Percentiles rank a stretch among this genome's conserved stretches.
Evolutionary conservation across 225 moss, liverwort and hornwort genomes (phyloP).

Genomic region (Sphagnum contortum): DNA sequence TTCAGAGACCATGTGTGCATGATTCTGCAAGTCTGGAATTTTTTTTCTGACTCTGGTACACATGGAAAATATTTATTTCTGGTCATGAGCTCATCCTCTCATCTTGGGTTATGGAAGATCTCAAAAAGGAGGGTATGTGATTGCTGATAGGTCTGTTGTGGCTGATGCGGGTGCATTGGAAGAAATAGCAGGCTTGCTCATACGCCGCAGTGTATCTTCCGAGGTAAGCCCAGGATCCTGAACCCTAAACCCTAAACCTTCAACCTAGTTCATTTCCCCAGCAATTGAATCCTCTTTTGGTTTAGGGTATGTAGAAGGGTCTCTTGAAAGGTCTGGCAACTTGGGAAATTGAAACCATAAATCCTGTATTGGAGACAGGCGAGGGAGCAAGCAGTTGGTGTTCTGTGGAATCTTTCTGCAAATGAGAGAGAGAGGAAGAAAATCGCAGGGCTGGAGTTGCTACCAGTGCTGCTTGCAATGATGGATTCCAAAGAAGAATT

Average conservation of each 20-base stretch:
- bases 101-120: too few species aligned
- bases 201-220: slow-evolving; percentile 47
- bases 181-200: slow-evolving; percentile 74
- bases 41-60: too few species aligned
- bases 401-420: slow-evolving; percentile 72
- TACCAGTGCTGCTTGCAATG: slow-evolving; percentile 42
- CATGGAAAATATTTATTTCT: too few species aligned
- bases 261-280: too few species aligned
- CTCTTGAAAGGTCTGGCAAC: too few species aligned
- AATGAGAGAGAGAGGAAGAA: slow-evolving; percentile 54
- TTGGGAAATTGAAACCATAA: too few species aligned
- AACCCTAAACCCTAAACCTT: too few species aligned
- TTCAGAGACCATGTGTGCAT: too few species aligned
- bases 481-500: slow-evolving; percentile 46
- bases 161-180: slow-evolving; percentile 68
- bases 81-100: too few species aligned
- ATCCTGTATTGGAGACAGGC: slow-evolving; percentile 24
- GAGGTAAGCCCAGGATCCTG: slow-evolving; percentile 30
- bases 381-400: slow-evolving; percentile 61
- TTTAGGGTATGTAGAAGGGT: too few species aligned
- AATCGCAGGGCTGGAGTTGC: slow-evolving; percentile 57
- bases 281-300: too few species aligned
- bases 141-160: slow-evolving; percentile 52
- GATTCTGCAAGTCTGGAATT: too few species aligned
- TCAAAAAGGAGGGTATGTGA: background rate